Conservation (phyloP, 306 rosid species). For the Prunus mira region DNA sequence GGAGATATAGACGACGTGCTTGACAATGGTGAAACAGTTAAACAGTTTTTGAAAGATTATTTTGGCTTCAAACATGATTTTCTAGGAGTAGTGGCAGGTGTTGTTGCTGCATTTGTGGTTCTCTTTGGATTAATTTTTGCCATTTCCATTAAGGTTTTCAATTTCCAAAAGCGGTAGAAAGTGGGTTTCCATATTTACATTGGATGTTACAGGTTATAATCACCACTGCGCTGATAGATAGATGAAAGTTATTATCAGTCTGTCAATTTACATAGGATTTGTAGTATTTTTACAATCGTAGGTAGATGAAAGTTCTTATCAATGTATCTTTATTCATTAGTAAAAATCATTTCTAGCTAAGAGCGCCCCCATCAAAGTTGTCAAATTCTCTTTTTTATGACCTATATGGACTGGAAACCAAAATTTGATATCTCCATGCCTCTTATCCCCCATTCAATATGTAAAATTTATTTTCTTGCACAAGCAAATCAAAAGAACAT, state of each 20-base stretch:
- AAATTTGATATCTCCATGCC: no score
- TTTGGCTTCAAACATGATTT: constrained; percentile 40
- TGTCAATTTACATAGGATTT: neutral
- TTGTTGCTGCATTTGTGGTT: constrained; percentile 16
- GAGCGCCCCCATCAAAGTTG: no score
- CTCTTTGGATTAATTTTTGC: constrained; percentile 34
- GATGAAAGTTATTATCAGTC: neutral
- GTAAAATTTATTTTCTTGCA: no score
- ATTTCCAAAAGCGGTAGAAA: constrained; percentile 32
- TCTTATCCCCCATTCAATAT: no score
- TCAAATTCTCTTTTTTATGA: no score
- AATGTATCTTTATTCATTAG: neutral
- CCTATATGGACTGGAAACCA: no score
- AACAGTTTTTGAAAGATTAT: constrained; percentile 19
- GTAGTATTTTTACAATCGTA: neutral
- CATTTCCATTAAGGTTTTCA: constrained; percentile 27
- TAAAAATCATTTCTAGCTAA: no score
- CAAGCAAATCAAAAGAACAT: no score
- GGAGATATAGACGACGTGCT: constrained; percentile 24
- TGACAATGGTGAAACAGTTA: constrained; percentile 21
- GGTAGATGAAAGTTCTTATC: neutral
- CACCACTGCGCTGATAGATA: neutral
- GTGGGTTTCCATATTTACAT: neutral
- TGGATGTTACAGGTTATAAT: neutral
- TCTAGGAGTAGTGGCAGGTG: constrained; percentile 27